Evolutionary conservation across 1,139 yeast species (phyloP).

Genomic region (Candida dubliniensis): DNA sequence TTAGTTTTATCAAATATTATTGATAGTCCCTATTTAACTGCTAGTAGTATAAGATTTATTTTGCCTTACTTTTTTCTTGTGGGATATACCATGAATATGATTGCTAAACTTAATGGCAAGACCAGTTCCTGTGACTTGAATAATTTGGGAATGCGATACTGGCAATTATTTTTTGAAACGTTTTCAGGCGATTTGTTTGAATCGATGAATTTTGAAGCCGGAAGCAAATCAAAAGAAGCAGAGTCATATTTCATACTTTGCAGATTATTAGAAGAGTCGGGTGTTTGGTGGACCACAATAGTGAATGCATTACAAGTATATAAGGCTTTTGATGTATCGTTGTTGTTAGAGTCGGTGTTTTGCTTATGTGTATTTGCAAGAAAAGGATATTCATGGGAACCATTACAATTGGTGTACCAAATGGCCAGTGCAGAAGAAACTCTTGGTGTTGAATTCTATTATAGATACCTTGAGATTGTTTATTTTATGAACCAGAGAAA

Average conservation of each 20-base stretch:
- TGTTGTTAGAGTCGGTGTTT: constrained; percentile 15
- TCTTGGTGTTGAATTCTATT: constrained; percentile 17
- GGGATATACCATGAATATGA: constrained; percentile 18
- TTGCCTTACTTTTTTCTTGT: constrained; percentile 26
- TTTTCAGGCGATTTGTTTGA: constrained; percentile 11
- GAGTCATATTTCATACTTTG: constrained; percentile 16
- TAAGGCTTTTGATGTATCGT: constrained; percentile 5
- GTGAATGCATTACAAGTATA: constrained; percentile 5
- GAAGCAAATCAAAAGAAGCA: constrained; percentile 6
- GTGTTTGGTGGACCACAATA: constrained; percentile 11
- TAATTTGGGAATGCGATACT: constrained; percentile 8
- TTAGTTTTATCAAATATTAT: constrained; percentile 3
- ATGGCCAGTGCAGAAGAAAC: constrained; percentile 6
- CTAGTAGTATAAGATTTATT: constrained; percentile 11
- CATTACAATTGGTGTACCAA: constrained; percentile 10
- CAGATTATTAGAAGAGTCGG: constrained; percentile 6
- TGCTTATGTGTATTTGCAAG: constrained; percentile 12
- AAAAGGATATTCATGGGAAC: constrained; percentile 11
- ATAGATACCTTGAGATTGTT: constrained; percentile 31
- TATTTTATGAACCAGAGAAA: constrained; percentile 27
- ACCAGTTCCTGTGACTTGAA: neutral
- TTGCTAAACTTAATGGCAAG: constrained; percentile 6
- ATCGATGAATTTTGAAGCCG: constrained; percentile 6
- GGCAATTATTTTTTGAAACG: constrained; percentile 15
- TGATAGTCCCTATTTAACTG: constrained; percentile 2